A percentile compares a stretch with the other conserved stretches of the same genome.
Conservation (phyloP, 495 filamentous ascomycete genomes). For the Aspergillus egyptiacus region DNA sequence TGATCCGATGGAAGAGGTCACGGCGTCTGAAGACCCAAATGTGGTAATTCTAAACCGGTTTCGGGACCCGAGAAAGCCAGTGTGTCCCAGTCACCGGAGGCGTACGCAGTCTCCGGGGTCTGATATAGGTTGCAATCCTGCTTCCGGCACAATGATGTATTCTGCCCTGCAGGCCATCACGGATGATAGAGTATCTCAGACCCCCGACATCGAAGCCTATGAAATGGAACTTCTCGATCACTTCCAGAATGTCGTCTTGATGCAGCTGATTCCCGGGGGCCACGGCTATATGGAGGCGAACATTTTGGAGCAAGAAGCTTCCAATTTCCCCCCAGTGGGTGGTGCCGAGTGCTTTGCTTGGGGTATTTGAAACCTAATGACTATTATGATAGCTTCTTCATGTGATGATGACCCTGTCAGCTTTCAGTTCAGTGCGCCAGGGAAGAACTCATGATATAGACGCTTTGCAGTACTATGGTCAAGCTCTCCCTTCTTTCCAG, state of each 20-base stretch:
- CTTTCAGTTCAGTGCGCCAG: conserved; percentile 48
- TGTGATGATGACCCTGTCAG: conserved; percentile 56
- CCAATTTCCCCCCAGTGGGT: conserved; percentile 48
- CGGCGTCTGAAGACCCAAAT: conserved; percentile 33
- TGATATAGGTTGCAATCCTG: conserved; percentile 14
- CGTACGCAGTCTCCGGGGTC: conserved; percentile 34
- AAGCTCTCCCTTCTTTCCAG: conserved; percentile 47
- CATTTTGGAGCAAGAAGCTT: conserved; percentile 45
- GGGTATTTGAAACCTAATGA: conserved; percentile 13
- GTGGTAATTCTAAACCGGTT: conserved; percentile 45
- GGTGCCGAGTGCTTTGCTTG: conserved; percentile 8
- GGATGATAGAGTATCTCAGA: conserved; percentile 7
- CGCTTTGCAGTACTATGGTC: conserved; percentile 52
- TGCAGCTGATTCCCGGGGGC: conserved; percentile 27
- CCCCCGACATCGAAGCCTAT: conserved; percentile 22
- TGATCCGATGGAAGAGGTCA: conserved; percentile 21
- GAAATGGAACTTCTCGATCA: conserved; percentile 37
- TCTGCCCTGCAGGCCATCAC: conserved; percentile 8
- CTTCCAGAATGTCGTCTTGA: conserved; percentile 41
- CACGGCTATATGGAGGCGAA: conserved; percentile 33
- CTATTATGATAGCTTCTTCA: conserved; percentile 43
- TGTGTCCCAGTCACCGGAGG: conserved; percentile 21
- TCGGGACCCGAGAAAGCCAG: conserved; percentile 39
- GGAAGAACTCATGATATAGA: conserved; percentile 40
- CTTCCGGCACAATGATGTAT: conserved; percentile 9